Percentiles rank a stretch among this genome's conserved stretches.
Evolutionary conservation across 495 filamentous ascomycete genomes (phyloP).

Genomic region (Delitschia confertaspora): DNA sequence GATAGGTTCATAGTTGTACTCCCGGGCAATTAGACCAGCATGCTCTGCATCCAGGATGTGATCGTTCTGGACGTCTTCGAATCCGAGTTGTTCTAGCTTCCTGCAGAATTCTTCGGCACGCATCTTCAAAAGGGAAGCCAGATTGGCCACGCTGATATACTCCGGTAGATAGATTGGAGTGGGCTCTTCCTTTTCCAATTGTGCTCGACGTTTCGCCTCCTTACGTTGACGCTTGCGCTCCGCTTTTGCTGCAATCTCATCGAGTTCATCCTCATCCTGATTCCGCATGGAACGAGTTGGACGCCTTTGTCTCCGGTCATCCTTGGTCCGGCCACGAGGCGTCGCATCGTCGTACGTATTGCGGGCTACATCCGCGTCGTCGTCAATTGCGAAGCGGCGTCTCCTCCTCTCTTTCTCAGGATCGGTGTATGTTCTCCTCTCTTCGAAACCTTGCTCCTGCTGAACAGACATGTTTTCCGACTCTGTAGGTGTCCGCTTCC

Average conservation of each 20-base stretch:
- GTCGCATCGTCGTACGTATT: conserved; percentile 11
- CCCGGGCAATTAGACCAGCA: conserved; percentile 79
- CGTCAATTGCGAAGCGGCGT: conserved; percentile 11
- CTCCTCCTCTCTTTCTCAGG: conserved; percentile 5
- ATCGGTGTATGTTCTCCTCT: background rate
- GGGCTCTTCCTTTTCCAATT: conserved; percentile 31
- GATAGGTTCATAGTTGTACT: conserved; percentile 87
- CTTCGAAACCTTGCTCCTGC: background rate
- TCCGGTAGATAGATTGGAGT: conserved; percentile 74
- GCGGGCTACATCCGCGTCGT: background rate
- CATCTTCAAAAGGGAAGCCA: conserved; percentile 70
- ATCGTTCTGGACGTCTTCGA: conserved; percentile 67
- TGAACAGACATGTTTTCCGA: background rate
- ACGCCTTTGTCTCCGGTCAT: conserved; percentile 1
- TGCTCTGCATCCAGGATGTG: conserved; percentile 84
- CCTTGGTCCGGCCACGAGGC: conserved; percentile 1
- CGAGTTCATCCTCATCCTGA: conserved; percentile 19
- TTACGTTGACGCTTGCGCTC: conserved; percentile 41
- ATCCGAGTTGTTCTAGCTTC: conserved; percentile 73
- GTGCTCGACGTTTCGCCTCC: conserved; percentile 40
- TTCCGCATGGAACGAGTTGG: conserved; percentile 7
- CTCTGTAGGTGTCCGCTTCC: background rate
- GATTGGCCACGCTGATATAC: conserved; percentile 76
- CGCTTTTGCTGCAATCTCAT: conserved; percentile 5
- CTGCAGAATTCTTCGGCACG: conserved; percentile 60